Evolutionary conservation across 1,284 basidiomycete genomes (phyloP).

Genomic region (Sporisorium sorghi): DNA sequence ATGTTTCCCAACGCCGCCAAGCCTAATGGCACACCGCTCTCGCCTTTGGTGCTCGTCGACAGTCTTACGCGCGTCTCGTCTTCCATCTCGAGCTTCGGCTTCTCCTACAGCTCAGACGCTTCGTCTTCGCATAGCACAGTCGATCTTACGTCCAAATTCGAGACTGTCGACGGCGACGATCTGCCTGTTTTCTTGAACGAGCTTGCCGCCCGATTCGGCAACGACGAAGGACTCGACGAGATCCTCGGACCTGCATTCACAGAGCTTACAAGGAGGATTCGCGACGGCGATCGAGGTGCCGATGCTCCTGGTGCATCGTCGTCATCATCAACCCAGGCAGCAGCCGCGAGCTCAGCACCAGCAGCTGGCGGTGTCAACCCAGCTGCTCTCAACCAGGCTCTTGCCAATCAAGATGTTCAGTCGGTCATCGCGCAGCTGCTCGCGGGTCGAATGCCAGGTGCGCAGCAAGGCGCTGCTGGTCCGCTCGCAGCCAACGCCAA

Average conservation of each 20-base stretch:
- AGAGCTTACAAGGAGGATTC: constrained; percentile 60
- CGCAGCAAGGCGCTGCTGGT: constrained; percentile 8
- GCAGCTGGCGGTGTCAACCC: constrained; percentile 28
- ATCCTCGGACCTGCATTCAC: constrained; percentile 71
- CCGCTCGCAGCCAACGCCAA: constrained; percentile 12
- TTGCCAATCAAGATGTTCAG: constrained; percentile 55
- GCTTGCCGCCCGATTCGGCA: constrained; percentile 70
- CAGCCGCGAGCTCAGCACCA: not conserved
- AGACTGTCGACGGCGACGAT: constrained; percentile 68
- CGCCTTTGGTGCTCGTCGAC: constrained; percentile 76
- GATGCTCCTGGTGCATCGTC: constrained; percentile 15
- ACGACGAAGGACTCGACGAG: constrained; percentile 70
- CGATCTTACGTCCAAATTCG: constrained; percentile 52
- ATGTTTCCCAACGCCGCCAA: constrained; percentile 79
- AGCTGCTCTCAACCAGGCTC: constrained; percentile 45
- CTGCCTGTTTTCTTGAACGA: constrained; percentile 72
- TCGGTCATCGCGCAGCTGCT: constrained; percentile 61
- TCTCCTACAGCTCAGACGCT: constrained; percentile 29
- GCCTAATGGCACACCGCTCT: constrained; percentile 42
- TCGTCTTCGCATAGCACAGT: constrained; percentile 20
- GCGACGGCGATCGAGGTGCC: constrained; percentile 49
- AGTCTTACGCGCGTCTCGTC: constrained; percentile 48
- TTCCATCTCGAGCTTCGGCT: constrained; percentile 68
- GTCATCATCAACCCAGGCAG: constrained; percentile 1
- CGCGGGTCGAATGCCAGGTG: constrained; percentile 42